Base-by-base conservation (phyloP, 441 rosid species). In the Hura crepitans region DNA sequence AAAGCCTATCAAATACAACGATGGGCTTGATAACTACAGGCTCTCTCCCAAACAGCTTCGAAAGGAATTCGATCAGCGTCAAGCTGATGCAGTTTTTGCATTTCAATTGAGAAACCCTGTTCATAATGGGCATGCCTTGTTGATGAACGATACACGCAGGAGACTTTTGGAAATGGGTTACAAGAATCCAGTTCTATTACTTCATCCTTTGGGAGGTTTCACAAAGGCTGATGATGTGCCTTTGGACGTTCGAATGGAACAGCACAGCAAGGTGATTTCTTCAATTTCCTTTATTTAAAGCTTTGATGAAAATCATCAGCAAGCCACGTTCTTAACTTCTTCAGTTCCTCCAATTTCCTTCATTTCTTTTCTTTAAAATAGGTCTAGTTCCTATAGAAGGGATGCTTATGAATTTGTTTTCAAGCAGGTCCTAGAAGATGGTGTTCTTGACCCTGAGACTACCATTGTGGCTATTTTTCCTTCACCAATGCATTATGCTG, bases 401-500 rank as follows among this genome's bases (percentile, higher is more conserved):
- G 46, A 28, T 42, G 18, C 51, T 65, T 5, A 42, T 49, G 63
- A 18, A 30, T 49, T 47, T 73, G 35, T 46, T 65, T 35, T 23
- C 55, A 54, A 73, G 14, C 82, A 91, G 98, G 97, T 93, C 68
- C 81, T 93, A 2, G 93, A 89, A 78, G 98, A 91, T 62, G 93
- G 96, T 68, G 81, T 91, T 74, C 97, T 89, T 77, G 92, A 93
- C 70, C 98, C 95, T 2, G 76, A 86, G 74, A 93, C 96, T 56
- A 93, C 98, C 18, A 84, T 93, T n/a, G 97, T 93, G 58, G 79
- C 96, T 27, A 91, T 91, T 72, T 91, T 93, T 73, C 97, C 97
- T 1, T 93, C 98, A 42, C 98, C 97, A 0, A 89, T 93, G 98
- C 96, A 89, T 76, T 93, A 93, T 77, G 97, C 97, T 8, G 97